phyloP scores from a whole-genome alignment of 495 filamentous ascomycete genomes.

The Aspergillus taichungensis region DNA sequence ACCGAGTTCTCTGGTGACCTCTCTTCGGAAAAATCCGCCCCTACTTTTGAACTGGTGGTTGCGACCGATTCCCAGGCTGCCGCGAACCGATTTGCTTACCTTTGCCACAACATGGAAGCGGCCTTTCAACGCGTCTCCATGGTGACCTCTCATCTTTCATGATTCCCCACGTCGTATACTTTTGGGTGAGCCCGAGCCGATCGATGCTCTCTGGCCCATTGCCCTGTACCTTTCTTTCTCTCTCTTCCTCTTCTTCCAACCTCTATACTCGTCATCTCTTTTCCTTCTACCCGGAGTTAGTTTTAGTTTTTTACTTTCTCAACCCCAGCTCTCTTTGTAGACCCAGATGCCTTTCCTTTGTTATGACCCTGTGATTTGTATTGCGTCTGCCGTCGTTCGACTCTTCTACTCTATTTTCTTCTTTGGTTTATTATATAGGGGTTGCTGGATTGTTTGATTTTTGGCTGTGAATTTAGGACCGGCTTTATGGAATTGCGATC shows the following conservation, averaged over 20 bases:
- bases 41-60: conserved; percentile 52
- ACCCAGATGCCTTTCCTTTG: conserved; percentile 16
- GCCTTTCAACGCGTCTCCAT: conserved; percentile 39
- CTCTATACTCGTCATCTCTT: conserved; percentile 16
- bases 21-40: conserved; percentile 47
- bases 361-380: conserved; percentile 17
- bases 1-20: conserved; percentile 46
- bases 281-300: conserved; percentile 2
- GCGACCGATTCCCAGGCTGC: conserved; percentile 28
- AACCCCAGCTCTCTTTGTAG: conserved; percentile 8
- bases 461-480: neutral
- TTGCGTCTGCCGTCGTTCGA: conserved; percentile 1
- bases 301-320: conserved; percentile 5
- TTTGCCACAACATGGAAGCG: conserved; percentile 45
- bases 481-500: no score
- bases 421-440: neutral
- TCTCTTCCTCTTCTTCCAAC: conserved; percentile 15
- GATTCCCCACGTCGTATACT: conserved; percentile 27
- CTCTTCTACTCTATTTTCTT: neutral
- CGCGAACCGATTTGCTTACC: conserved; percentile 30
- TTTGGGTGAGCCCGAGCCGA: conserved; percentile 4
- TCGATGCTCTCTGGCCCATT: no score
- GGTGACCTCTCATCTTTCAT: conserved; percentile 39
- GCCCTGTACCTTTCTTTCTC: neutral
- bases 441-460: neutral